phyloP scores from a whole-genome alignment of 2,329 filamentous ascomycete species.

The Catunica adiposa region DNA sequence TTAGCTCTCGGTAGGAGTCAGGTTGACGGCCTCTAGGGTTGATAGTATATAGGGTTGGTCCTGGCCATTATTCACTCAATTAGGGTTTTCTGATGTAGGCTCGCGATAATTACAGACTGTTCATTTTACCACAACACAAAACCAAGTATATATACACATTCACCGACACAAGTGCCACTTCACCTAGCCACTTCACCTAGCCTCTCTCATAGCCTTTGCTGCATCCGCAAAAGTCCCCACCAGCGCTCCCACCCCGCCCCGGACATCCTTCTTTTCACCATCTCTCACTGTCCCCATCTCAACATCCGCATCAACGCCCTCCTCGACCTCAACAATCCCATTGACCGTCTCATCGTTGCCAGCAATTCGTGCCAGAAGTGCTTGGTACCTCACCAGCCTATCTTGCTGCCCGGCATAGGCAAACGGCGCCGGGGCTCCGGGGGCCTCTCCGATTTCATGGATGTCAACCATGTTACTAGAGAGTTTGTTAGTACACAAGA shows the following conservation, averaged over 20 bases:
- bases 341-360: slow-evolving; percentile 26
- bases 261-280: slow-evolving; percentile 21
- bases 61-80: no score
- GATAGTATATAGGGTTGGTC: no score
- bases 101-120: no score
- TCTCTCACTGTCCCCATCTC: slow-evolving; percentile 22
- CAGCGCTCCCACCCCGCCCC: slow-evolving; percentile 34
- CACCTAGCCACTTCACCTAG: no score
- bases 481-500: slow-evolving; percentile 13
- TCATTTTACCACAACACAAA: no score
- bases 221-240: slow-evolving; percentile 46
- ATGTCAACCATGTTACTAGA: slow-evolving; percentile 51
- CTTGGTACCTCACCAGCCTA: slow-evolving; percentile 41
- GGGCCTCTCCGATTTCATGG: slow-evolving; percentile 39
- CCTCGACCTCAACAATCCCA: slow-evolving; percentile 30
- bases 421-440: slow-evolving; percentile 25
- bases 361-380: slow-evolving; percentile 43
- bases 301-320: slow-evolving; percentile 26
- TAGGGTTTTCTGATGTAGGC: no score
- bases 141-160: no score
- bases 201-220: slow-evolving; percentile 29
- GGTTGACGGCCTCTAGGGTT: no score
- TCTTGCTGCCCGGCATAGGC: slow-evolving; percentile 38
- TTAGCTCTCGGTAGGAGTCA: no score
- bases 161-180: no score